Percentiles rank a stretch among this genome's conserved stretches.
These are phyloP conservation scores for Aspergillus wentii DNA, from an alignment of 495 filamentous ascomycete genomes.

Conservation along the genomic window DNA sequence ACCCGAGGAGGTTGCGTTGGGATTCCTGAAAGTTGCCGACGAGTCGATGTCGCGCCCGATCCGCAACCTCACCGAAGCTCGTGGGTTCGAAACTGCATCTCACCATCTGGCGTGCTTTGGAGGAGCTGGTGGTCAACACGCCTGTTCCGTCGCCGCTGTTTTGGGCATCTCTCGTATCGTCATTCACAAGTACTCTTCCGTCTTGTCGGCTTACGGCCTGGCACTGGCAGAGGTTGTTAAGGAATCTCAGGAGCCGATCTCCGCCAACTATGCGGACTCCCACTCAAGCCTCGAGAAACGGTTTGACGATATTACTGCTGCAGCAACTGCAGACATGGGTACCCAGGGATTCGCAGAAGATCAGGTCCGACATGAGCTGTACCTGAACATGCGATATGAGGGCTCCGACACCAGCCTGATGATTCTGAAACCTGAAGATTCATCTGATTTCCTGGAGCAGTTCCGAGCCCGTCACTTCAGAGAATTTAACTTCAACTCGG, in stretches of 20 bases:
- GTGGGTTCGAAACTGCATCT: constrained; percentile 44
- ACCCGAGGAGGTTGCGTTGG: constrained; percentile 79
- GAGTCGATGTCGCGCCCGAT: constrained; percentile 52
- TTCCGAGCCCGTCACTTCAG: constrained; percentile 45
- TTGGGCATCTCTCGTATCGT: constrained; percentile 49
- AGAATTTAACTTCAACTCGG: constrained; percentile 51
- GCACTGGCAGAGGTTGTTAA: constrained; percentile 49
- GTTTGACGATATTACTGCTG: constrained; percentile 24
- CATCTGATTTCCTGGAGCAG: constrained; percentile 33
- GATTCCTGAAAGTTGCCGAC: constrained; percentile 50
- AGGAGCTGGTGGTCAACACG: constrained; percentile 52
- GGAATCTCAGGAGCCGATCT: constrained; percentile 46
- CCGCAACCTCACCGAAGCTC: constrained; percentile 47
- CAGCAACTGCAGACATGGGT: constrained; percentile 33
- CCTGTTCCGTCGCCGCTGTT: constrained; percentile 44
- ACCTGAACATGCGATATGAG: constrained; percentile 50
- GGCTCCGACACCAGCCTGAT: constrained; percentile 51
- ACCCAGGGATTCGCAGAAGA: constrained; percentile 31
- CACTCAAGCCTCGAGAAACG: constrained; percentile 28
- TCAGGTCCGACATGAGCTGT: constrained; percentile 44
- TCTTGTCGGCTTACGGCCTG: constrained; percentile 50
- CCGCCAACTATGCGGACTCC: constrained; percentile 31
- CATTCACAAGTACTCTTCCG: constrained; percentile 50
- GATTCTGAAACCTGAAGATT: constrained; percentile 39
- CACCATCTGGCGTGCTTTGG: constrained; percentile 53